Conservation (phyloP, 371 early-diverging fungal species). For the Syncephalis fuscata region DNA sequence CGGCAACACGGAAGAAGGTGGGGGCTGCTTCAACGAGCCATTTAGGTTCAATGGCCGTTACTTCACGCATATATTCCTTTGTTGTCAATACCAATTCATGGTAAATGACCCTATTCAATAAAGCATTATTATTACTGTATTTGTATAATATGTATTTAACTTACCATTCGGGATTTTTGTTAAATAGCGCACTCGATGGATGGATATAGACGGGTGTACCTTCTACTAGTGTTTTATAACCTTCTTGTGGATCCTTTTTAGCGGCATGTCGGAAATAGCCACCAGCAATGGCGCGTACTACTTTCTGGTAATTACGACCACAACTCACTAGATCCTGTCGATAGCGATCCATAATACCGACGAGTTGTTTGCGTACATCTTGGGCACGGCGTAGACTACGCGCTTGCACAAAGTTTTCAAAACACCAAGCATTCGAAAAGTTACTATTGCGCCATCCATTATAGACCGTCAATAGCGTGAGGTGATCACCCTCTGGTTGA, state of each 20-base stretch:
- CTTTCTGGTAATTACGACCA: slow-evolving; percentile 79
- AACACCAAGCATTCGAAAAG: slow-evolving; percentile 89
- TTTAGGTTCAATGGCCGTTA: slow-evolving; percentile 88
- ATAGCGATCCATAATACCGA: slow-evolving; percentile 93
- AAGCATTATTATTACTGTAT: neutral
- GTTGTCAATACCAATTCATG: slow-evolving; percentile 93
- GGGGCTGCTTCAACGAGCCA: slow-evolving; percentile 97
- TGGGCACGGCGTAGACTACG: slow-evolving; percentile 76
- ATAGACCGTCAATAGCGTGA: slow-evolving; percentile 90
- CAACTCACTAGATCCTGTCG: slow-evolving; percentile 86
- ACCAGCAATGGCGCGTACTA: slow-evolving; percentile 74
- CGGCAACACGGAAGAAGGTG: slow-evolving; percentile 86
- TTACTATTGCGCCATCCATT: slow-evolving; percentile 83
- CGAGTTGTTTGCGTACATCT: slow-evolving; percentile 89
- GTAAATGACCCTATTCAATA: slow-evolving; percentile 69
- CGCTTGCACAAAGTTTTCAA: slow-evolving; percentile 88
- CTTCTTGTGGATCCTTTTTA: slow-evolving; percentile 93
- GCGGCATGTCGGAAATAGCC: slow-evolving; percentile 94
- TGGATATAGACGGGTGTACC: slow-evolving; percentile 93
- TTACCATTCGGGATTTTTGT: slow-evolving; percentile 89
- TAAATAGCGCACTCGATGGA: slow-evolving; percentile 86
- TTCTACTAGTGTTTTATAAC: slow-evolving; percentile 91
- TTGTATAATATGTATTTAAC: neutral
- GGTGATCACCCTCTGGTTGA: slow-evolving; percentile 95
- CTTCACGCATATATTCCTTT: slow-evolving; percentile 96